phyloP scores from a whole-genome alignment of 305 asterid genomes.

The Lippia alba region DNA sequence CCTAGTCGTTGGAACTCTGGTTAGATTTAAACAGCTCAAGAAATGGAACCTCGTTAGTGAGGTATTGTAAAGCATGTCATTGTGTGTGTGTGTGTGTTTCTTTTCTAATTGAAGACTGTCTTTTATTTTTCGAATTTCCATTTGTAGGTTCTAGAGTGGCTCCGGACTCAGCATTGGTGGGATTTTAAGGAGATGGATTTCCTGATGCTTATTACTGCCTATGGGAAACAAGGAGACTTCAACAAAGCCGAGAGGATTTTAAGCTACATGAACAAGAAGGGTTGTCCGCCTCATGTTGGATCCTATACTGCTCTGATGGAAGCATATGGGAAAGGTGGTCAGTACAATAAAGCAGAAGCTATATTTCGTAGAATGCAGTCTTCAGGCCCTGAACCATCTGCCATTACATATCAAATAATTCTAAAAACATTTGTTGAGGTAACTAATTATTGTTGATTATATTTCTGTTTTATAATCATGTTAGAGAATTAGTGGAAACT shows the following conservation, averaged over 20 bases:
- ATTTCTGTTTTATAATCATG: slow-evolving; percentile 5
- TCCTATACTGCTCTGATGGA: slow-evolving; percentile 97
- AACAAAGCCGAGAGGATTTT: slow-evolving; percentile 82
- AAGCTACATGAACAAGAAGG: slow-evolving; percentile 77
- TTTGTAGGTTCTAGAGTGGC: slow-evolving; percentile 94
- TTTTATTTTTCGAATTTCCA: slow-evolving; percentile 19
- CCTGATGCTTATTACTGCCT: slow-evolving; percentile 92
- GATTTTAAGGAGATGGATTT: slow-evolving; percentile 92
- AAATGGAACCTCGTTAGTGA: slow-evolving; percentile 94
- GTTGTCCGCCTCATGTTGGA: slow-evolving; percentile 77
- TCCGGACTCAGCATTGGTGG: slow-evolving; percentile 94
- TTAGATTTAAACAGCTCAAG: slow-evolving; percentile 95
- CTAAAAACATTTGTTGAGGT: slow-evolving; percentile 90
- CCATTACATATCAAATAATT: slow-evolving; percentile 90
- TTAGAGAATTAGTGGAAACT: neutral
- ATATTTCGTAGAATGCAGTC: slow-evolving; percentile 90
- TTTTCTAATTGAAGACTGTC: slow-evolving; percentile 11
- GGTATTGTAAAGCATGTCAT: slow-evolving; percentile 47
- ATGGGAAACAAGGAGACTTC: slow-evolving; percentile 88
- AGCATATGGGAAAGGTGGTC: slow-evolving; percentile 90
- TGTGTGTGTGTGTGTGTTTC: slow-evolving; percentile 2
- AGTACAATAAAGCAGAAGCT: slow-evolving; percentile 82
- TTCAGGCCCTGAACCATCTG: slow-evolving; percentile 96
- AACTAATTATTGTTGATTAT: slow-evolving; percentile 27
- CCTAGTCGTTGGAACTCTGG: slow-evolving; percentile 80